Evolutionary conservation across 441 rosid genomes (phyloP).

Genomic region (Bocquillonia castaneifolia): DNA sequence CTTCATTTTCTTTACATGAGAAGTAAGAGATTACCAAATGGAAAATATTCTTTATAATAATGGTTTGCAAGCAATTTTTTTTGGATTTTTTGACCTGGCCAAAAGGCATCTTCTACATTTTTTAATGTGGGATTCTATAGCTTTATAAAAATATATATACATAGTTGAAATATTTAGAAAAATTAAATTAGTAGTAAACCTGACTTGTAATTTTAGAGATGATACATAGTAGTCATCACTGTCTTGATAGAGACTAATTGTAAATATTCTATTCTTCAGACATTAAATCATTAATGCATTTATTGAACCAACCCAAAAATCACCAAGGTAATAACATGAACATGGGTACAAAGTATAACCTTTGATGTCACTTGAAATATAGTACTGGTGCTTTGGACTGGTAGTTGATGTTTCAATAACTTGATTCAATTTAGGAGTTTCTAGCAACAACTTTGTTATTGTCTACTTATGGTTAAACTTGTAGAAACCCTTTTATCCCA

Average conservation of each 20-base stretch:
- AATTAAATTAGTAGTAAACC: background rate
- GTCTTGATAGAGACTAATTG: conserved; percentile 26
- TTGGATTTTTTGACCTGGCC: conserved; percentile 30
- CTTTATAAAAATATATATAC: background rate
- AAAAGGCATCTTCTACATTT: background rate
- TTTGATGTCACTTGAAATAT: background rate
- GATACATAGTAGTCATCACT: conserved; percentile 22
- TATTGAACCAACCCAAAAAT: background rate
- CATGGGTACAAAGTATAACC: background rate
- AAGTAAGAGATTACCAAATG: conserved; percentile 16
- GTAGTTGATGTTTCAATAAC: too few species aligned
- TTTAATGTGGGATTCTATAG: too few species aligned
- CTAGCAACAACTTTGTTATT: too few species aligned
- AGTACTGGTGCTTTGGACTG: background rate
- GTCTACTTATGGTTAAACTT: too few species aligned
- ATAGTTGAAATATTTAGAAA: background rate
- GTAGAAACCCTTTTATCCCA: too few species aligned
- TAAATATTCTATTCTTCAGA: background rate
- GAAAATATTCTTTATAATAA: conserved; percentile 2
- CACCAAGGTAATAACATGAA: background rate
- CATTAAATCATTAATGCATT: conserved; percentile 1
- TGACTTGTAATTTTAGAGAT: conserved; percentile 3
- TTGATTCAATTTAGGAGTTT: too few species aligned
- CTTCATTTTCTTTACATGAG: background rate
- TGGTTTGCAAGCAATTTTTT: background rate